Evolutionary conservation across 352 stramenopile genomes (phyloP), one percentile per base, ranked within the genome.

Genomic region (Phytophthora pisi): DNA sequence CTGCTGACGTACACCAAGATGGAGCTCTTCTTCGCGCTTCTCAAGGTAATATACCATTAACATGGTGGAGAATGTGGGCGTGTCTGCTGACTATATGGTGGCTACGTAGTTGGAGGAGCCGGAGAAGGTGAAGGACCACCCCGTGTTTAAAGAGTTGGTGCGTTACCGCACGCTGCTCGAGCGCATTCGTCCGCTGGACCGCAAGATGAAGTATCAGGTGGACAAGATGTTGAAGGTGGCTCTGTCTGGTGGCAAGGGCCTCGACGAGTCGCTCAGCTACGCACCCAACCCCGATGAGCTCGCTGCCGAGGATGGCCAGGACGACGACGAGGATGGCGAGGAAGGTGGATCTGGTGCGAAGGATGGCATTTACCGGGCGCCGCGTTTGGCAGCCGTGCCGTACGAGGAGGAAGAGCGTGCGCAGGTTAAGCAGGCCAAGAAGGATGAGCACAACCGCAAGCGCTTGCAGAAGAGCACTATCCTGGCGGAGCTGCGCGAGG

Each of bases 181-280:
- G 69, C 88, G 88, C 30, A 88, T 96, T 66, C 86, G 87, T 28
- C 88, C 88, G 31, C 73, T 96, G 16, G 88, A 96, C 55, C 86
- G 86, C 51, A 96, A 96, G 74, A 85, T 96, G 74, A 92, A 91
- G 70, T 96, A 96, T 67, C 88, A 96, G 66, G 85, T 96, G n/a
- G 88, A 96, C 74, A 96, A 96, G 66, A 88, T 96, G 82, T 84
- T 94, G 61, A 93, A 94, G 76, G 86, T 95, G 45, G 86, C 86
- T n/a, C 57, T 93, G 8, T 91, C 84, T 18, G 84, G 81, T 16
- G 81, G 81, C 64, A 83, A 91, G 60, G 80, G 85, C 34, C 53
- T 93, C 50, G 86, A 94, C 60, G 86, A 91, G 57, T 89, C 86
- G 56, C 70, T 96, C 45, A 88, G 75, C 66, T 96, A 93, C 64